Evolutionary conservation across 2,329 filamentous ascomycete genomes (phyloP).

Genomic region (Colletotrichum phormii): DNA sequence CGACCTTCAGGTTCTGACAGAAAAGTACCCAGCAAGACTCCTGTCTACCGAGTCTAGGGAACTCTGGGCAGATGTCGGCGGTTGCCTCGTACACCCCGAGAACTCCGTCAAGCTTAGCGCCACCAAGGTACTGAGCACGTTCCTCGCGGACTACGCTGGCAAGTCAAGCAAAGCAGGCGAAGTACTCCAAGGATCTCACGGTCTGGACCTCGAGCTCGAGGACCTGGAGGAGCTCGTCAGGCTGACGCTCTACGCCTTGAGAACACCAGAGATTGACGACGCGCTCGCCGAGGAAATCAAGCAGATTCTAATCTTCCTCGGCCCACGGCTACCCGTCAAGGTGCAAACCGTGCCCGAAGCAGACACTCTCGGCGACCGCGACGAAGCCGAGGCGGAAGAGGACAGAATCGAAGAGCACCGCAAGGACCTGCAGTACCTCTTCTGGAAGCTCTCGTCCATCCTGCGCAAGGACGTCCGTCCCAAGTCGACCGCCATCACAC

Average conservation of each 20-base stretch:
- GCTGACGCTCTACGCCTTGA: constrained; percentile 65
- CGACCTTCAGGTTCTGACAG: constrained; percentile 74
- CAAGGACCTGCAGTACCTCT: constrained; percentile 75
- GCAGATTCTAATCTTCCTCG: constrained; percentile 86
- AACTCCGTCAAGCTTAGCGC: constrained; percentile 81
- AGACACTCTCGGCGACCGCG: constrained; percentile 56
- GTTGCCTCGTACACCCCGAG: constrained; percentile 78
- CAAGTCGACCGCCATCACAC: constrained; percentile 71
- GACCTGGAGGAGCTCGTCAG: constrained; percentile 72
- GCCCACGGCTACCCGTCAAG: constrained; percentile 60
- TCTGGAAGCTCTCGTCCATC: constrained; percentile 81
- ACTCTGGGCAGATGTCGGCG: constrained; percentile 79
- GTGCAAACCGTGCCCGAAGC: constrained; percentile 48
- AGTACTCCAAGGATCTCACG: constrained; percentile 76
- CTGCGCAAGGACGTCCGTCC: constrained; percentile 80
- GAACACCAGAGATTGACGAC: constrained; percentile 74
- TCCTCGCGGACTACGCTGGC: constrained; percentile 82
- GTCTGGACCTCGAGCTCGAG: constrained; percentile 73
- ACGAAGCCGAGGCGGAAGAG: constrained; percentile 53
- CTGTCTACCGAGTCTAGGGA: constrained; percentile 69
- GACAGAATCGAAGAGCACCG: constrained; percentile 40
- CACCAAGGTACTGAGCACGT: constrained; percentile 79
- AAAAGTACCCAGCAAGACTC: constrained; percentile 72
- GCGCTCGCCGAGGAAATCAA: constrained; percentile 82
- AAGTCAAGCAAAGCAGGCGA: constrained; percentile 65